Evolutionary conservation across 2,329 filamentous ascomycete species (phyloP).

Genomic region (Leptographium wingfieldii): DNA sequence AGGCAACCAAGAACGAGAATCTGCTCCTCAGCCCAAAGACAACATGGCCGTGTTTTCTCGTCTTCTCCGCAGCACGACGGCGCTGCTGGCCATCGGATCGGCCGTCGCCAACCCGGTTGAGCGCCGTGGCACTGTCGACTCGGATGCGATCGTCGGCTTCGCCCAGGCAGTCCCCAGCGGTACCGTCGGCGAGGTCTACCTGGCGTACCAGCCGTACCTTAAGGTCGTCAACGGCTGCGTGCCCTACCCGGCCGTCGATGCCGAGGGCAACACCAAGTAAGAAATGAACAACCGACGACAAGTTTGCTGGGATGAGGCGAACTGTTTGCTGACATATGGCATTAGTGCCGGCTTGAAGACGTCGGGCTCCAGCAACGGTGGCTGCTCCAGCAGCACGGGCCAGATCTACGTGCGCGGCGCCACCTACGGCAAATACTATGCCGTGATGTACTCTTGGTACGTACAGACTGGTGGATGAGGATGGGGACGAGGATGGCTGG

Average conservation of each 20-base stretch:
- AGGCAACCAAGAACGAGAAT: not conserved
- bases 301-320: not conserved
- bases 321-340: too few species aligned
- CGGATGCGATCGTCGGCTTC: constrained; percentile 36
- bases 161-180: constrained; percentile 35
- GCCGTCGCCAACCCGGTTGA: constrained; percentile 7
- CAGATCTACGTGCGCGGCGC: constrained; percentile 25
- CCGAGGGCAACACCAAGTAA: constrained; percentile 42
- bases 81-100: not conserved
- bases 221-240: constrained; percentile 47
- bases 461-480: not conserved
- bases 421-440: constrained; percentile 17
- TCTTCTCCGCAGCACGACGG: constrained; percentile 2
- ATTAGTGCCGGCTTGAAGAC: constrained; percentile 22
- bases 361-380: constrained; percentile 18
- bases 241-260: constrained; percentile 49
- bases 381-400: constrained; percentile 21
- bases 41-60: constrained; percentile 4
- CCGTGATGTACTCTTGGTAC: constrained; percentile 29
- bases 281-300: constrained; percentile 2
- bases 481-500: too few species aligned
- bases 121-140: constrained; percentile 16
- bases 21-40: not conserved
- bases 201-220: constrained; percentile 43
- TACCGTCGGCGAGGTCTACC: constrained; percentile 32